A percentile compares a stretch with the other conserved stretches of the same genome.
These are phyloP conservation scores for Paecilomyces sp. DNA, from an alignment of 2,329 filamentous ascomycete species.

Conservation along the genomic window DNA sequence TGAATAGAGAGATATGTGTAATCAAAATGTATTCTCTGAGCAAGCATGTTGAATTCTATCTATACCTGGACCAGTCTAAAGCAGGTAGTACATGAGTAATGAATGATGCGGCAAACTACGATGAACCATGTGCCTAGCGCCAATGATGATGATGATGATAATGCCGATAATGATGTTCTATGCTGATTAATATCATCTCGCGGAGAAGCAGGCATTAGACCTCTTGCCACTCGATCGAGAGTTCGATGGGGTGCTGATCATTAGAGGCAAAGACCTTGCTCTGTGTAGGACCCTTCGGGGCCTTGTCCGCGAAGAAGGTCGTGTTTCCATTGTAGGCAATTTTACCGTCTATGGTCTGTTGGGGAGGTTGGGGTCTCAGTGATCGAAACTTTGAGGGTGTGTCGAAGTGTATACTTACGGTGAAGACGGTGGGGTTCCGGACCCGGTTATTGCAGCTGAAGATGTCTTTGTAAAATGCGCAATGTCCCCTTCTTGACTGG, in stretches of 20 bases:
- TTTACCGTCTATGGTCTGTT: conserved; percentile 18
- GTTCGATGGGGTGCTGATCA: conserved; percentile 23
- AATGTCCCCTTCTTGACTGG: conserved; percentile 52
- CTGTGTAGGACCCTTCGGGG: conserved; percentile 27
- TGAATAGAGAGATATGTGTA: not conserved
- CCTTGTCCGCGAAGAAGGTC: conserved; percentile 31
- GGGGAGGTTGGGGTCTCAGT: not conserved
- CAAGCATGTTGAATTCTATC: not conserved
- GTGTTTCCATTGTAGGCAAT: conserved; percentile 26
- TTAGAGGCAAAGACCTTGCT: conserved; percentile 26
- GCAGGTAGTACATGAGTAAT: not conserved
- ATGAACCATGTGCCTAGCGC: not conserved
- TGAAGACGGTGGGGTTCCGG: conserved; percentile 20
- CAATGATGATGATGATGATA: not conserved
- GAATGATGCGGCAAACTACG: not conserved
- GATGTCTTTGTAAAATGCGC: conserved; percentile 47
- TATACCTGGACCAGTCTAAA: not conserved
- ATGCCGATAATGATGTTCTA: not conserved
- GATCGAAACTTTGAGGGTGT: not conserved
- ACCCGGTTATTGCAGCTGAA: conserved; percentile 46
- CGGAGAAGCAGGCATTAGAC: conserved; percentile 1
- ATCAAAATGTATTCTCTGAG: not conserved
- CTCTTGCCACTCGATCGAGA: conserved; percentile 26
- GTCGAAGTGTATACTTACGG: conserved; percentile 13
- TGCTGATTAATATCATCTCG: not conserved